Evolutionary conservation across 495 filamentous ascomycete genomes (phyloP).

Genomic region (Lophiotrema nucula): DNA sequence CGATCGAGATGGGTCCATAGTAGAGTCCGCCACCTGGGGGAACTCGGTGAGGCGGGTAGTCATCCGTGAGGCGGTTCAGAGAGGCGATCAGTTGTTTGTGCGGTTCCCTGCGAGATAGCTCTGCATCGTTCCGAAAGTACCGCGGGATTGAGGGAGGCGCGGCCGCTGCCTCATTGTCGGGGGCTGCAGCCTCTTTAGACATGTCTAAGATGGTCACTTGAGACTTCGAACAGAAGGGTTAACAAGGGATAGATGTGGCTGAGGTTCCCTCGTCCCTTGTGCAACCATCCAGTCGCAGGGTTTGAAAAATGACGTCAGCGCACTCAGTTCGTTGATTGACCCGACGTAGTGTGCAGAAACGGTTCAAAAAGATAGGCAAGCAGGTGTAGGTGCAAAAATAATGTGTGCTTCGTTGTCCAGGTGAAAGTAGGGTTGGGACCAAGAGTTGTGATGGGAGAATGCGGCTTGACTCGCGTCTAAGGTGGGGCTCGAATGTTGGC

Average conservation of each 20-base stretch:
- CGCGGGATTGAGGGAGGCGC: constrained; percentile 25
- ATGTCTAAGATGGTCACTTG: neutral
- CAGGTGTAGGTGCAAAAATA: no score
- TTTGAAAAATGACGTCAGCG: neutral
- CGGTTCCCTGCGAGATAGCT: constrained; percentile 35
- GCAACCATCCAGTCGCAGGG: neutral
- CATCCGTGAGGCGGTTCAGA: constrained; percentile 42
- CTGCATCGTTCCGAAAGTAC: constrained; percentile 35
- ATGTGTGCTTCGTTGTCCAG: no score
- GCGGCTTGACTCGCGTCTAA: no score
- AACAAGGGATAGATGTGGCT: neutral
- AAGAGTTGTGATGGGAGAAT: no score
- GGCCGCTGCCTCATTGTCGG: neutral
- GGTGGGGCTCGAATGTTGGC: no score
- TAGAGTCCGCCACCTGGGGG: constrained; percentile 52
- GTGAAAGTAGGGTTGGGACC: no score
- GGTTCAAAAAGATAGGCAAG: no score
- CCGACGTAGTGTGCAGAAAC: no score
- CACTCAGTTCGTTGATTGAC: neutral
- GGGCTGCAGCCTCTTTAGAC: constrained; percentile 18
- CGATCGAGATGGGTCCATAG: constrained; percentile 59
- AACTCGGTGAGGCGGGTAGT: constrained; percentile 41
- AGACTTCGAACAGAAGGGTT: neutral
- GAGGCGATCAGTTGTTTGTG: constrained; percentile 46
- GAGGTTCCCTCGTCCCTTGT: no score